Percentiles rank a stretch among this genome's conserved stretches.
Conservation (phyloP, 2,329 filamentous ascomycete species). For the Arthrobotrys sinensis region DNA sequence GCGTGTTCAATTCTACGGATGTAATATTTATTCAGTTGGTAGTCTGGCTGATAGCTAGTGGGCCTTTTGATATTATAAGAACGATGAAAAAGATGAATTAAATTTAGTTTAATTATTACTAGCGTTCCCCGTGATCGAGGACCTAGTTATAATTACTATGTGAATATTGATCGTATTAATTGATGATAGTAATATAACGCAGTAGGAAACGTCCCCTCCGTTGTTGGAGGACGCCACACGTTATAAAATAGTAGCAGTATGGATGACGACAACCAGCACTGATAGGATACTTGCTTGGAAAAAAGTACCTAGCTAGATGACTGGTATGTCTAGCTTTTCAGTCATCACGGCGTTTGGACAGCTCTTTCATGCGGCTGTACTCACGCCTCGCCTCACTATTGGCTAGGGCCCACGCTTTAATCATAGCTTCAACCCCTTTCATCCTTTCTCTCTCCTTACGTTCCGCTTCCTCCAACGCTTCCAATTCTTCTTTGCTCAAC, state of each 20-base stretch:
- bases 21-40: too few species aligned
- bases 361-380: background rate
- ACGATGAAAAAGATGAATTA: too few species aligned
- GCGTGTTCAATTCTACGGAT: too few species aligned
- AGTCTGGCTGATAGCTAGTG: too few species aligned
- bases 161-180: too few species aligned
- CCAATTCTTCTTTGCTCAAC: background rate
- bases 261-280: background rate
- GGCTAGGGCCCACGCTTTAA: background rate
- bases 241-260: background rate
- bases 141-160: too few species aligned
- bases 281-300: background rate
- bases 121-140: too few species aligned
- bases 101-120: too few species aligned
- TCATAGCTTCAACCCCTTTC: background rate
- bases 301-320: background rate
- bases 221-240: background rate
- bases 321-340: background rate
- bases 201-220: too few species aligned
- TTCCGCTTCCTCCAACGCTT: conserved; percentile 4
- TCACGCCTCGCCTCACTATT: background rate
- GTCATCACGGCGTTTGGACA: background rate
- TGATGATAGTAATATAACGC: too few species aligned
- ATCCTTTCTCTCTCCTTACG: conserved; percentile 4
- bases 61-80: too few species aligned